phyloP scores from a whole-genome alignment of 352 stramenopile genomes.

The Aphanomyces stellatus region DNA sequence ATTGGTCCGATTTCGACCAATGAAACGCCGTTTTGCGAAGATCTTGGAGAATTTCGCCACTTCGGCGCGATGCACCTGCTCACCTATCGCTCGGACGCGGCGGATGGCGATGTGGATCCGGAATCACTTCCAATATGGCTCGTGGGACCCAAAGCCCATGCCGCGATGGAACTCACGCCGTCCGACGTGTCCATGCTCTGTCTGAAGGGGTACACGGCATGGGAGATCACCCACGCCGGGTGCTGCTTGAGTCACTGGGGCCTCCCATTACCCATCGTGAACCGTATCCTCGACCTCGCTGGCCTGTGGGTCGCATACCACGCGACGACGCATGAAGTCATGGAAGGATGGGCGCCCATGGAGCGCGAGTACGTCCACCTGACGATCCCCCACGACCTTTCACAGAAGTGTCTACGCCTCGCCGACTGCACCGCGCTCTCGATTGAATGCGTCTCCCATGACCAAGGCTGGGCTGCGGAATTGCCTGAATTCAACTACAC shows the following conservation, averaged over 20 bases:
- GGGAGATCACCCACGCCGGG: background rate
- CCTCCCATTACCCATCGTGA: background rate
- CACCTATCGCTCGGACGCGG: background rate
- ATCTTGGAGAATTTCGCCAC: background rate
- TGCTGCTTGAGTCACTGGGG: background rate
- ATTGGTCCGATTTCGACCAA: background rate
- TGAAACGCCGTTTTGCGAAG: background rate
- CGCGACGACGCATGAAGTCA: background rate
- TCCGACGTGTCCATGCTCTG: background rate
- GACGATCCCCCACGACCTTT: background rate
- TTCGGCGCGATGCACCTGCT: background rate
- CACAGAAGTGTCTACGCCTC: background rate
- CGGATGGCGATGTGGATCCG: background rate
- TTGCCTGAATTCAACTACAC: background rate
- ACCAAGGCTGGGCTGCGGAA: slow-evolving; percentile 12
- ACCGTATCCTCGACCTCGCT: background rate
- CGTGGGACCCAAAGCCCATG: background rate
- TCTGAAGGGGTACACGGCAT: background rate
- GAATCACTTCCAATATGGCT: background rate
- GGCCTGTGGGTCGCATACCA: background rate
- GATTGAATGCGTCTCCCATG: slow-evolving; percentile 7
- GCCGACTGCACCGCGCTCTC: background rate
- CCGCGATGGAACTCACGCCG: background rate
- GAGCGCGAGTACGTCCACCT: background rate
- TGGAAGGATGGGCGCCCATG: background rate